phyloP scores from a whole-genome alignment of 2,329 filamentous ascomycete genomes.

The Whalleya microplaca region DNA sequence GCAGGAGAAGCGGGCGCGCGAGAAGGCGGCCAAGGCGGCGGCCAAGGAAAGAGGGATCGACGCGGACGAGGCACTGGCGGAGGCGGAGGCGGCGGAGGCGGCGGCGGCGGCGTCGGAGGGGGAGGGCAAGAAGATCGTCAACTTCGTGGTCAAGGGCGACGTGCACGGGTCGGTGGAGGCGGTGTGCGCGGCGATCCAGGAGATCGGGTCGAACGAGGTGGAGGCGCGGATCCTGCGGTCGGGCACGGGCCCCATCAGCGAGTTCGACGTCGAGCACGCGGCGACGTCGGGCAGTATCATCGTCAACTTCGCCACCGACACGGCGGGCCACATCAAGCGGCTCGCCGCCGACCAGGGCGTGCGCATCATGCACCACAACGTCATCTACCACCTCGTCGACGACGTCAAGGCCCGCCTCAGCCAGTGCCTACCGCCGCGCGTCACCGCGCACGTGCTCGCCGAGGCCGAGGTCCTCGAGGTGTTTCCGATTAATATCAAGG shows the following conservation, averaged over 20 bases:
- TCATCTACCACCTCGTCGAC: slow-evolving; percentile 82
- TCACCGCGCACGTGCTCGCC: slow-evolving; percentile 74
- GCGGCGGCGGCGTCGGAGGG: slow-evolving; percentile 41
- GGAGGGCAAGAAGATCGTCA: slow-evolving; percentile 59
- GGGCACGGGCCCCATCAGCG: slow-evolving; percentile 75
- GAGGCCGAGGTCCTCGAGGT: slow-evolving; percentile 85
- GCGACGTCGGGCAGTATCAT: slow-evolving; percentile 75
- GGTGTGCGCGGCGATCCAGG: slow-evolving; percentile 74
- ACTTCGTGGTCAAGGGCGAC: slow-evolving; percentile 89
- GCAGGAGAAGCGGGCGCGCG: slow-evolving; percentile 64
- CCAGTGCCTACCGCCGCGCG: slow-evolving; percentile 67
- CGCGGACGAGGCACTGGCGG: slow-evolving; percentile 33
- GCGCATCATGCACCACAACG: slow-evolving; percentile 79
- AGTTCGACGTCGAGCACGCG: slow-evolving; percentile 90
- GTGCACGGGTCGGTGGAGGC: slow-evolving; percentile 94
- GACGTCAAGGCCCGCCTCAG: slow-evolving; percentile 71
- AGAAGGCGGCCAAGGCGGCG: slow-evolving; percentile 43
- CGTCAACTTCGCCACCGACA: slow-evolving; percentile 81
- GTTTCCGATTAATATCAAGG: slow-evolving; percentile 82
- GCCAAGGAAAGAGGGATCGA: slow-evolving; percentile 24
- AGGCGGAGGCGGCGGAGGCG: slow-evolving; percentile 43
- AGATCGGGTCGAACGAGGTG: slow-evolving; percentile 85
- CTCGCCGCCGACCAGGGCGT: slow-evolving; percentile 75
- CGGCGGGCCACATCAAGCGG: slow-evolving; percentile 69
- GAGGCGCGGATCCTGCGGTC: slow-evolving; percentile 76